Base-by-base conservation (phyloP, 768 basidiomycete genomes). In the Tulasnella sp. region DNA sequence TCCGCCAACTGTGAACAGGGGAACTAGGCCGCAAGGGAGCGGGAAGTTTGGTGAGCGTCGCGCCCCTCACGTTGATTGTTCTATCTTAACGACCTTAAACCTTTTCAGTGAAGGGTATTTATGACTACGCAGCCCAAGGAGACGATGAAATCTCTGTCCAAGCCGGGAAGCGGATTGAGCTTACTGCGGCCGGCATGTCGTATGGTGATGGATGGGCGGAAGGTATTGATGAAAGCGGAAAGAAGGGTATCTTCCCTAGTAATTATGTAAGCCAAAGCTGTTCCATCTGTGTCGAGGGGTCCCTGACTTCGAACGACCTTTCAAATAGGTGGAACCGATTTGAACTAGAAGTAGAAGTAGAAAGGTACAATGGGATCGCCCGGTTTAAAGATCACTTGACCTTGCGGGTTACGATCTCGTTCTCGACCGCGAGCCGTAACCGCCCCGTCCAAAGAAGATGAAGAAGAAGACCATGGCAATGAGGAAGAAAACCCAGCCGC, bases 121-220 rank as follows among this genome's bases (percentile, higher is more conserved):
- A 96, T 85, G 88, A 91, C 50, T 97, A 97, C 84, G 85, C 87
- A 81, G 90, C 95, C 3, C 91, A 91, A 83, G 94, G 93, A 28
- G 84, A 89, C 9, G 94, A 94, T 83, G 94, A 96, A 83, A 85
- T 95, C 14, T 87, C 85, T 77, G 87, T 95, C 50, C 84, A 85
- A 69, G 92, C 90, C 83, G 93, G 92, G 7, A 90, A 91, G 81
- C 82, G 88, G 58, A 86, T 95, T 75, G 90, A 92, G 83, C 87
- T 96, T 81, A 90, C 92, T n/a, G 87, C 86, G 41, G 92, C 91
- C 31, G 93, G 93, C 24, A 89, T 90, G 84, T 87, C 90, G 83
- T 93, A 92, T 84, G 93, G 89, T 41, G 91, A 93, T 78, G 94
- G 93, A 41, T 96, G 94, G 94, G 95, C 93, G 92, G 94, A 95